Conservation (phyloP, 345 rosid species). For the Rhodomyrtus tomentosa region DNA sequence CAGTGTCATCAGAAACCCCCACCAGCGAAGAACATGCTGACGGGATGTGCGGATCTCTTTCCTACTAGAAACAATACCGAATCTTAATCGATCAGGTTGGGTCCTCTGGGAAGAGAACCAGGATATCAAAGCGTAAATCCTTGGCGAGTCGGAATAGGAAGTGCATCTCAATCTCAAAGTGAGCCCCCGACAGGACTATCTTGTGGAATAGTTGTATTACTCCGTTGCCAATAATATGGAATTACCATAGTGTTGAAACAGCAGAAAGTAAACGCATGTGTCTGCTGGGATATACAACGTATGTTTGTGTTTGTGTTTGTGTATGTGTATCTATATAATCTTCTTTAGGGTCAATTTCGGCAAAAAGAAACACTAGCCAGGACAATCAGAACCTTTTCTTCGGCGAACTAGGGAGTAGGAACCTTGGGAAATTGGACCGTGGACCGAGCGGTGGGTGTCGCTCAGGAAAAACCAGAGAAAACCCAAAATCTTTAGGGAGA, state of each 20-base stretch:
- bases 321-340: not conserved
- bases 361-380: not conserved
- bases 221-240: not conserved
- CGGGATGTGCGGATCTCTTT: not conserved
- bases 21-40: not conserved
- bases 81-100: not conserved
- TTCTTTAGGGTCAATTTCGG: not conserved
- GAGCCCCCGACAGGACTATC: not conserved
- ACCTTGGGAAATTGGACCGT: not conserved
- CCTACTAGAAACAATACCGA: not conserved
- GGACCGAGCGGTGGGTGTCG: not conserved
- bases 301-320: too few species aligned
- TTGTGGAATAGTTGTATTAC: not conserved
- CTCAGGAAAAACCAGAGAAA: not conserved
- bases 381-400: not conserved
- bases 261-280: not conserved
- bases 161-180: not conserved
- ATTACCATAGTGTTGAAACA: not conserved
- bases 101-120: not conserved
- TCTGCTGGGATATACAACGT: not conserved
- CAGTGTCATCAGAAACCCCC: not conserved
- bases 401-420: not conserved
- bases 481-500: not conserved
- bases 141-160: not conserved
- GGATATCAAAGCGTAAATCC: too few species aligned